These are phyloP conservation scores for Sporodiniella umbellata DNA, from an alignment of 371 early-diverging fungal genomes.

Conservation along the genomic window DNA sequence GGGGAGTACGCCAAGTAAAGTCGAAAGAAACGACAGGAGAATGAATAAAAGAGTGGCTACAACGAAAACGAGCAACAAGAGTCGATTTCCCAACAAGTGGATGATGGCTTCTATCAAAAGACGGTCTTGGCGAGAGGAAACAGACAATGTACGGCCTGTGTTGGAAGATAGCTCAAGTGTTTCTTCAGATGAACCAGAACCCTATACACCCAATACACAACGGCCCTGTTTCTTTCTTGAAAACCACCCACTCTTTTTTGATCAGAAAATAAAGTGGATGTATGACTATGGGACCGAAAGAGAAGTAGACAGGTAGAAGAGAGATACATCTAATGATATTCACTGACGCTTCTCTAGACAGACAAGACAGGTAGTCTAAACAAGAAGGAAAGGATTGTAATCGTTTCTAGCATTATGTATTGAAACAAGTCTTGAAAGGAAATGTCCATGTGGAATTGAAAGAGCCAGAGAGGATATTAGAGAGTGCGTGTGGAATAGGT, in stretches of 20 bases:
- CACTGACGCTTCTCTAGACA: constrained; percentile 17
- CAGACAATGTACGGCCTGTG: constrained; percentile 11
- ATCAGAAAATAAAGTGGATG: too few relatives aligned
- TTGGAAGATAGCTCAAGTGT: background rate
- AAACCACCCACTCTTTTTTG: too few relatives aligned
- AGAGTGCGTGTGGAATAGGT: constrained; percentile 25
- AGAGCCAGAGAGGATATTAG: constrained; percentile 14
- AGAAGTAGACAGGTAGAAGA: constrained; percentile 21
- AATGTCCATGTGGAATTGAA: constrained; percentile 17
- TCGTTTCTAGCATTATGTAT: constrained; percentile 18
- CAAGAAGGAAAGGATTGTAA: background rate
- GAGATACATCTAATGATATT: background rate
- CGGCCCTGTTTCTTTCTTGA: background rate
- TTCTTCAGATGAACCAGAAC: constrained; percentile 16
- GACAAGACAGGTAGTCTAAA: constrained; percentile 29
- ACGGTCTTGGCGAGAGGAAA: background rate
- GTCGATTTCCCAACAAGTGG: background rate
- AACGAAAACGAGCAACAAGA: background rate
- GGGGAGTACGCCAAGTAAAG: too few relatives aligned
- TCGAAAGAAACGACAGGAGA: too few relatives aligned
- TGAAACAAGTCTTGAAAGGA: constrained; percentile 22
- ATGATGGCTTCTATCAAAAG: background rate
- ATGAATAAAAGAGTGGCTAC: constrained; percentile 1
- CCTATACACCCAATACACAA: constrained; percentile 6
- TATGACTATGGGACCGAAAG: constrained; percentile 28